Base-by-base conservation (phyloP, 73 alveolate genomes). In the Paramecium caudatum region DNA sequence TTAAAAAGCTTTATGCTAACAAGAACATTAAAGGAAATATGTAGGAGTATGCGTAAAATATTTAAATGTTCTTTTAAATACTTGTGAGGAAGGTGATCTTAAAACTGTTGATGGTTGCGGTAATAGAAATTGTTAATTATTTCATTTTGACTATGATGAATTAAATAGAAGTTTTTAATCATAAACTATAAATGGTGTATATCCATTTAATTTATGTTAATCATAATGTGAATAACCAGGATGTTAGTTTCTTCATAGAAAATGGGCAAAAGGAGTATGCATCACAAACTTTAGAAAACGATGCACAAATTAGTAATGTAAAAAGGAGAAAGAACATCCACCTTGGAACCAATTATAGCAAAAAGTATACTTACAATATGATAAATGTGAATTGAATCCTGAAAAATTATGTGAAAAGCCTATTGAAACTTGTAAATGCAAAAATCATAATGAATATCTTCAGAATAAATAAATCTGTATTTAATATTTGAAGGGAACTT, bases 41-140 rank as follows among this genome's bases (percentile, higher is more conserved):
- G 61, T 37, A 10, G 84, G 84, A 2, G 5, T 68, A 5, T 68
- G 84, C 34, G 17, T 68, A 10, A 32, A 68, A n/a, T 68, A 68
- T 37, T 6, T 68, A 10, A 55, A 55, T n/a, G n/a, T n/a, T n/a
- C n/a, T n/a, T 10, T 5, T 27, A 1, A 7, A 55, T 1, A 0
- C 12, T 5, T 1, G 30, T 6, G 46, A 55, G 1, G 45, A 0
- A 55, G 80, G 30, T 55, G 5, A 12, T 7, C 12, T 23, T 55
- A 55, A 1, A 4, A 16, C n/a, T 13, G 25, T 32, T 2, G 37
- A 37, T 25, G 21, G 21, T 13, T 68, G 84, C 16, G 17, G 6
- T 3, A 16, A 68, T 34, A n/a, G 12, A 12, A 0, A 34, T 5
- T 68, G 84, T 32, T 16, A 34, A 15, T 10, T 32, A 8, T 37